phyloP scores from a whole-genome alignment of 768 basidiomycete species.

The Obba rivulosa region DNA sequence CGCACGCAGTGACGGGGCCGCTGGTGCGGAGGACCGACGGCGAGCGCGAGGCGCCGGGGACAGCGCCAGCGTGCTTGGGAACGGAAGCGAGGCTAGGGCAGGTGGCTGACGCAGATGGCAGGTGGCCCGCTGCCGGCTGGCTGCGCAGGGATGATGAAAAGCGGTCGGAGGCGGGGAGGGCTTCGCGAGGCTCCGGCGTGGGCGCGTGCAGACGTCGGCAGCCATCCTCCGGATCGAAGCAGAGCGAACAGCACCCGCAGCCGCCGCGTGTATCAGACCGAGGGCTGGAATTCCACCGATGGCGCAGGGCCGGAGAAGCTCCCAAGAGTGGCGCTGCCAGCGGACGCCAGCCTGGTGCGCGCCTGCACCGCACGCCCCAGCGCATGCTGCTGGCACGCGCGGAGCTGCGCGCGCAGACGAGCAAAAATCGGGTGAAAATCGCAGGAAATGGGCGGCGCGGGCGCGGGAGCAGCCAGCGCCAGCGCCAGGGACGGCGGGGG shows the following conservation, averaged over 20 bases:
- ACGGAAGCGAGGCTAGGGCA: conserved; percentile 1
- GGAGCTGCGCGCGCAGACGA: too few relatives aligned
- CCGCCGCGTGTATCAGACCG: conserved; percentile 16
- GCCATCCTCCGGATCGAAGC: too few relatives aligned
- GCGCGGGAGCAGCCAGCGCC: too few relatives aligned
- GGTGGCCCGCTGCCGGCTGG: neutral
- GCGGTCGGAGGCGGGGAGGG: neutral
- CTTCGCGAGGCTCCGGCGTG: too few relatives aligned
- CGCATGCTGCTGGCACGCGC: too few relatives aligned
- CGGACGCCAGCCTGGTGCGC: neutral
- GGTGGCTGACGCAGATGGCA: too few relatives aligned
- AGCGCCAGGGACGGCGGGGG: neutral
- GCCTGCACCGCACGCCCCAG: neutral
- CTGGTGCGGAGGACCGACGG: too few relatives aligned
- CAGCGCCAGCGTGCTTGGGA: neutral
- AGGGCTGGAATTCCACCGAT: neutral
- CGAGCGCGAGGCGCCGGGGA: conserved; percentile 3
- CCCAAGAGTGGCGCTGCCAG: neutral
- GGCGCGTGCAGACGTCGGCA: too few relatives aligned
- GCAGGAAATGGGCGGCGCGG: too few relatives aligned
- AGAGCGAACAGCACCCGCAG: conserved; percentile 3
- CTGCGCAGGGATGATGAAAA: neutral
- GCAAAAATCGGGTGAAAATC: too few relatives aligned
- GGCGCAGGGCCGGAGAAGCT: neutral
- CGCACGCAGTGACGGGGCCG: too few relatives aligned